Conservation (phyloP, 345 rosid species). For the Corchorus capsularis region DNA sequence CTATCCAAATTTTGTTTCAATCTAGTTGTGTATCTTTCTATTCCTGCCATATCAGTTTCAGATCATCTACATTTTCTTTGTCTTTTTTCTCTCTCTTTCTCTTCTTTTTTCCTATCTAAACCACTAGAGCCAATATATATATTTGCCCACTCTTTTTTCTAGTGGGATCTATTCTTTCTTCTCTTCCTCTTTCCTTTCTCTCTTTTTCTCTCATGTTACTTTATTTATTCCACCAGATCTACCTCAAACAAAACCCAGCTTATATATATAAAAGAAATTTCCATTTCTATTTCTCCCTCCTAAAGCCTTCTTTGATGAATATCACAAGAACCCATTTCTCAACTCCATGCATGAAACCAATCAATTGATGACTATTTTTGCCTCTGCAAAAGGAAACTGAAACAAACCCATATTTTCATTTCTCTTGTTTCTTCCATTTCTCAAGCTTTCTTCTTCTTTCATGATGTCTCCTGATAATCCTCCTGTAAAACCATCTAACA, state of each 20-base stretch:
- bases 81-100: conserved; percentile 19
- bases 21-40: conserved; percentile 17
- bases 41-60: conserved; percentile 31
- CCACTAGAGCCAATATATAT: background rate
- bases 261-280: background rate
- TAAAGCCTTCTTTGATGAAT: conserved; percentile 44
- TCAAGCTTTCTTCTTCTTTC: background rate
- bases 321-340: conserved; percentile 58
- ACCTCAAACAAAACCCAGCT: conserved; percentile 20
- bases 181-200: conserved; percentile 11
- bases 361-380: conserved; percentile 47
- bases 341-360: conserved; percentile 55
- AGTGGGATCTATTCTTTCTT: conserved; percentile 9
- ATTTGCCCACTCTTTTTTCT: conserved; percentile 7
- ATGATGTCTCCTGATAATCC: conserved; percentile 37
- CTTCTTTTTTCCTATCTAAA: background rate
- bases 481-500: conserved; percentile 31
- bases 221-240: conserved; percentile 36
- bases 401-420: background rate
- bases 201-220: conserved; percentile 19
- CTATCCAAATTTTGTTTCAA: conserved; percentile 24
- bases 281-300: background rate
- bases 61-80: conserved; percentile 26
- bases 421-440: background rate
- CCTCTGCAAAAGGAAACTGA: conserved; percentile 50